Percentiles rank a stretch among this genome's conserved stretches.
Evolutionary conservation across 2,329 filamentous ascomycete species (phyloP).

Genomic region (Microcera coccophila): DNA sequence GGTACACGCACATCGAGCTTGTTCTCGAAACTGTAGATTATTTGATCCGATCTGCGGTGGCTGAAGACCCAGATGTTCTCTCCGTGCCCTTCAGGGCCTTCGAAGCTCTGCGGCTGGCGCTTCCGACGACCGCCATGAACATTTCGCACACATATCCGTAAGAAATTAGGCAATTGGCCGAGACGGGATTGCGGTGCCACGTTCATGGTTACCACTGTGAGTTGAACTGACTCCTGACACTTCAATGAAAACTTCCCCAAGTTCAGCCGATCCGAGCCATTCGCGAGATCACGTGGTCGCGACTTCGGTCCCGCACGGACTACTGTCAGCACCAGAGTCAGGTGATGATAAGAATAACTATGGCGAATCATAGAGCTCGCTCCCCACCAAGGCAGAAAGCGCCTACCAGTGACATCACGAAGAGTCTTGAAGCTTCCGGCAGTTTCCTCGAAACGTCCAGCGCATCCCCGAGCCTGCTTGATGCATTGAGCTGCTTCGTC

Average conservation of each 20-base stretch:
- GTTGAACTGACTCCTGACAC: slow-evolving; percentile 20
- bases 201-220: slow-evolving; percentile 35
- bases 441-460: slow-evolving; percentile 31
- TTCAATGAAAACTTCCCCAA: slow-evolving; percentile 18
- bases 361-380: slow-evolving; percentile 17
- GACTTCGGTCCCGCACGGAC: neutral
- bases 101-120: slow-evolving; percentile 22
- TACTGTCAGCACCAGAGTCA: slow-evolving; percentile 13
- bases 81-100: slow-evolving; percentile 43
- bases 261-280: slow-evolving; percentile 11
- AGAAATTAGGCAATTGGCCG: slow-evolving; percentile 41
- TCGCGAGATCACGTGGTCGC: slow-evolving; percentile 26
- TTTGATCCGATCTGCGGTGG: slow-evolving; percentile 48
- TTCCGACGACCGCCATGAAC: slow-evolving; percentile 26
- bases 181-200: slow-evolving; percentile 33
- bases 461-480: slow-evolving; percentile 15
- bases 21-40: slow-evolving; percentile 50
- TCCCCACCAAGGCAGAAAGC: slow-evolving; percentile 17
- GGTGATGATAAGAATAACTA: slow-evolving; percentile 26
- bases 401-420: slow-evolving; percentile 34
- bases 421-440: slow-evolving; percentile 30
- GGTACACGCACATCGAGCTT: slow-evolving; percentile 43
- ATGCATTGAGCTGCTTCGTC: slow-evolving; percentile 22
- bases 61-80: slow-evolving; percentile 56
- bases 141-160: slow-evolving; percentile 41